A percentile compares a stretch with the other conserved stretches of the same genome.
These are phyloP conservation scores for Themeda triandra DNA, from an alignment of 176 grass and related monocot species.

Conservation along the genomic window DNA sequence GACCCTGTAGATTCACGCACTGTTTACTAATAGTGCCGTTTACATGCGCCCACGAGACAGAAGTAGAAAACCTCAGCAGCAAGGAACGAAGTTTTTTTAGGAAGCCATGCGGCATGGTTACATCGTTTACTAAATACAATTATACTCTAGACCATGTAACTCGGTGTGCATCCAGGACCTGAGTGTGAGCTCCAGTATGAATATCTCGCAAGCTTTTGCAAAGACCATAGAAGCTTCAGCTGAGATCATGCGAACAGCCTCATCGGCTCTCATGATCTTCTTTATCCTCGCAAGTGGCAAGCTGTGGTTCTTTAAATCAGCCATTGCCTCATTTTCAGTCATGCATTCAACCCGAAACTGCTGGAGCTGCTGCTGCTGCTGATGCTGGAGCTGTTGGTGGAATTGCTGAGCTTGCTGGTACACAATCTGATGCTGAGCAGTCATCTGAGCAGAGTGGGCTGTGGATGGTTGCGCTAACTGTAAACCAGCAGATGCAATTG, in stretches of 20 bases:
- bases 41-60: background rate
- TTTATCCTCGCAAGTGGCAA: constrained; percentile 60
- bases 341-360: constrained; percentile 52
- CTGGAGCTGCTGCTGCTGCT: constrained; percentile 44
- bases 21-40: background rate
- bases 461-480: constrained; percentile 19
- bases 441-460: constrained; percentile 24
- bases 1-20: background rate
- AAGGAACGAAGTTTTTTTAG: too few species aligned
- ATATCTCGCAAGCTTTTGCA: constrained; percentile 57
- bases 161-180: constrained; percentile 68
- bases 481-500: background rate
- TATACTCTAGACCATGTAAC: too few species aligned
- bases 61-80: background rate
- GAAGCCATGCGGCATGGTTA: too few species aligned
- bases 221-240: constrained; percentile 55
- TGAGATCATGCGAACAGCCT: constrained; percentile 54
- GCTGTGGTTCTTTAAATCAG: constrained; percentile 60
- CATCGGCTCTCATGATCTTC: constrained; percentile 68
- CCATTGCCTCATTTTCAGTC: constrained; percentile 37
- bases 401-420: constrained; percentile 50
- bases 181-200: constrained; percentile 55
- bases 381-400: constrained; percentile 58
- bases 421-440: constrained; percentile 51
- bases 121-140: too few species aligned